Percentiles rank a stretch among this genome's conserved stretches.
phyloP scores from a whole-genome alignment of 352 stramenopile genomes.

The Globisporangium orthogonon region DNA sequence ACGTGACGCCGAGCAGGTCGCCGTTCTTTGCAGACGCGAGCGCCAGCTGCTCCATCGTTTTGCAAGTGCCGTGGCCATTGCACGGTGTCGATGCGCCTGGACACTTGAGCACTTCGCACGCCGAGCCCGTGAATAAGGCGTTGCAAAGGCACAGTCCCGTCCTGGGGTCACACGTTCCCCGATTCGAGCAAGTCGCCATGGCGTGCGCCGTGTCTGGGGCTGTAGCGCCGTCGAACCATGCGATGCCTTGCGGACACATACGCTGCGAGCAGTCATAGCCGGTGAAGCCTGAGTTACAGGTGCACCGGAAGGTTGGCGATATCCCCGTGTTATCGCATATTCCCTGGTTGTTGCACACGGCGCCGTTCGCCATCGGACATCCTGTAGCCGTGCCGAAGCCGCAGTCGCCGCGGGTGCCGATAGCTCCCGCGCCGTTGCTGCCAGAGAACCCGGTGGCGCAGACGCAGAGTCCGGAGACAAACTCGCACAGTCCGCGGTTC shows the following conservation, averaged over 20 bases:
- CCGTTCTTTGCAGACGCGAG: constrained; percentile 26
- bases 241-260: constrained; percentile 39
- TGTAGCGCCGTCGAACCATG: constrained; percentile 67
- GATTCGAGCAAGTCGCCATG: constrained; percentile 40
- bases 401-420: constrained; percentile 41
- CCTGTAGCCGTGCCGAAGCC: constrained; percentile 20
- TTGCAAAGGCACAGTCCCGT: constrained; percentile 59
- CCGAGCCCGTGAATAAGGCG: constrained; percentile 64
- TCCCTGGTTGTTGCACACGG: constrained; percentile 37
- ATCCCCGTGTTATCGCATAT: constrained; percentile 24
- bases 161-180: constrained; percentile 41
- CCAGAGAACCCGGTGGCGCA: constrained; percentile 59
- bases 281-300: constrained; percentile 52
- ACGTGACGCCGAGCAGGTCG: constrained; percentile 44
- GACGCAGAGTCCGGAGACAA: constrained; percentile 54
- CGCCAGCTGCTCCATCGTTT: constrained; percentile 68
- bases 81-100: constrained; percentile 32
- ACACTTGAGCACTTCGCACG: constrained; percentile 64
- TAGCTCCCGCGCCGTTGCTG: constrained; percentile 33
- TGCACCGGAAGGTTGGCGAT: constrained; percentile 41
- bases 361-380: constrained; percentile 32
- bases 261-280: constrained; percentile 50
- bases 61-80: constrained; percentile 66
- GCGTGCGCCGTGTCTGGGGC: constrained; percentile 44
- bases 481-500: constrained; percentile 70